These are phyloP conservation scores for Lathyrus aphaca DNA, from an alignment of 306 rosid genomes.

Conservation along the genomic window DNA sequence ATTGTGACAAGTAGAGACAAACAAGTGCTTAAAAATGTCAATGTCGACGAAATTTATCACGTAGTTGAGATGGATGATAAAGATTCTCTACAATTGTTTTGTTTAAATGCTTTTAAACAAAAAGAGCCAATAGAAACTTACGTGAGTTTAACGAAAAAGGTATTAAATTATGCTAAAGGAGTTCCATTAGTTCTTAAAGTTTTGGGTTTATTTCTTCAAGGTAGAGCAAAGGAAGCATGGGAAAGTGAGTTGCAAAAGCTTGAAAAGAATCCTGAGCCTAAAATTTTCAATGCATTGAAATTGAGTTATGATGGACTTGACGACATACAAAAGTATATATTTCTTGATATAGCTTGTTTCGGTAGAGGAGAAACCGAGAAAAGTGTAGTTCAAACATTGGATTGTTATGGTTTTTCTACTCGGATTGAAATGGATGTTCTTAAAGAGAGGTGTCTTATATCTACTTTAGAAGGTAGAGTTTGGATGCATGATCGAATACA, in stretches of 20 bases:
- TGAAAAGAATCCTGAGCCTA: neutral
- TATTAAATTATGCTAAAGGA: conserved; percentile 33
- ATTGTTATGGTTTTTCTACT: conserved; percentile 20
- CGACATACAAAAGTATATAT: conserved; percentile 19
- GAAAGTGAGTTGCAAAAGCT: conserved; percentile 25
- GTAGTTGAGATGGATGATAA: neutral
- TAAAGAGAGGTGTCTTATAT: conserved; percentile 28
- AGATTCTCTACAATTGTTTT: neutral
- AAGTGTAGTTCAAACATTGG: neutral
- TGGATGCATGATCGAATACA: conserved; percentile 48
- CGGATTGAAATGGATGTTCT: conserved; percentile 27
- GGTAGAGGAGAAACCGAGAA: neutral
- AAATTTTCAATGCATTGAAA: neutral
- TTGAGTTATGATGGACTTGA: conserved; percentile 45
- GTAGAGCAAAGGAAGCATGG: conserved; percentile 32
- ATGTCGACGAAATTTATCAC: neutral
- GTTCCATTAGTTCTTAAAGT: conserved; percentile 44
- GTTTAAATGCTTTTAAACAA: neutral
- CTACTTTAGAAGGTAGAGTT: neutral
- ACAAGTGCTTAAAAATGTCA: neutral
- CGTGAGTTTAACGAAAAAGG: neutral
- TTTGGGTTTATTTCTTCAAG: conserved; percentile 39
- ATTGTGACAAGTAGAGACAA: neutral
- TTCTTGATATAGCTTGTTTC: conserved; percentile 45
- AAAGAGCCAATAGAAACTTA: neutral